Base-by-base conservation (phyloP, 257 asterid genomes). In the Solanum sejunctum region DNA sequence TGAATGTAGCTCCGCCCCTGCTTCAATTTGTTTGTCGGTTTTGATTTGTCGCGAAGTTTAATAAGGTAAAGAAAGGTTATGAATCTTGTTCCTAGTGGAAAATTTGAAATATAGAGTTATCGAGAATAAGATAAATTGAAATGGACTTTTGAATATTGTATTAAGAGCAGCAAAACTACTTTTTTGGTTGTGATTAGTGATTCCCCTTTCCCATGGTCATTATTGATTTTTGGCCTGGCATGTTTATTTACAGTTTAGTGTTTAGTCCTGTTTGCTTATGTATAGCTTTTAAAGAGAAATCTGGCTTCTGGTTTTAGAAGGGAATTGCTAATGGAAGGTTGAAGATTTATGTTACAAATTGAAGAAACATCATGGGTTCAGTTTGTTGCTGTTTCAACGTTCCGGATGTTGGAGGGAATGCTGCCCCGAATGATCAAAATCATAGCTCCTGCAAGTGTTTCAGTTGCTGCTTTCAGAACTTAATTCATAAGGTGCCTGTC, bases 331-430 rank as follows among this genome's bases (percentile, higher is more conserved):
- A 16, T 18, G 45, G 36, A 83, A 87, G 69, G 26, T n/a, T 28
- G 77, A 56, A 85, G 78, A 47, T 71, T 70, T 80, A 4, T 80
- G 84, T 39, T 23, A 82, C 73, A 82, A 82, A 54, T 64, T 85
- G 81, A 60, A 54, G 47, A n/a, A 64, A 32, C 72, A 84, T 18
- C 83, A 94, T 92, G 98, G 94, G 96, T 83, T 69, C 87, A 12
- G 26, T 87, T 7, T 87, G 90, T 51, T 83, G 92, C 83, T 91
- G 95, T 87, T 86, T 91, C 77, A 56, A 55, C 79, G 92, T 80
- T 43, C 60, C 72, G 21, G 91, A 88, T 75, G 84, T 5, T 20
- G 64, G 78, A 21, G 51, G 23, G 36, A 15, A 49, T 83, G 75
- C 57, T 56, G 72, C 54, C 28, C 79, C 85, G 47, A 41, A 86